Conservation (phyloP, 1,139 yeast species). For the Eremothecium sinecaudum region DNA sequence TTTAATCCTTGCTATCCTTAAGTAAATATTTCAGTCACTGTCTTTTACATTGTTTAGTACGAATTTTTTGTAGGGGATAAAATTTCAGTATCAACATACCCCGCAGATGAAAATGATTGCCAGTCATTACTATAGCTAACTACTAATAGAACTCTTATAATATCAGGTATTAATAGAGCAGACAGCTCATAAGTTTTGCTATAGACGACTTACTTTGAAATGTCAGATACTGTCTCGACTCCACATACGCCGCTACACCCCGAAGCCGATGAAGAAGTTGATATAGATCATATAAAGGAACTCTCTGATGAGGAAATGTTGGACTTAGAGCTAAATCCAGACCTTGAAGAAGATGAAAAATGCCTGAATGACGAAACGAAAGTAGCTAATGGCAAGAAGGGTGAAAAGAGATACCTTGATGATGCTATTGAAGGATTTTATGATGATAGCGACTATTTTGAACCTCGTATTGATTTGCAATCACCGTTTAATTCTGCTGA, state of each 20-base stretch:
- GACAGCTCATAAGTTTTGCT: no score
- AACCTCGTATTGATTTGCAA: constrained; percentile 24
- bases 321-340: constrained; percentile 29
- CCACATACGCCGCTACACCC: constrained; percentile 45
- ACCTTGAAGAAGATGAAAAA: constrained; percentile 24
- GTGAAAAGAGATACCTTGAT: constrained; percentile 8
- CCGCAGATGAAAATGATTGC: no score
- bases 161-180: no score
- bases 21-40: no score
- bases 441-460: constrained; percentile 27
- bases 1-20: no score
- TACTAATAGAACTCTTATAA: no score
- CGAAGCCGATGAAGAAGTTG: constrained; percentile 38
- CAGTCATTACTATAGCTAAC: no score
- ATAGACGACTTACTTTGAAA: background rate
- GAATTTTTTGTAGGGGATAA: no score
- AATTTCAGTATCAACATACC: no score
- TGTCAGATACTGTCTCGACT: constrained; percentile 11
- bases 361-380: constrained; percentile 19
- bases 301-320: constrained; percentile 26
- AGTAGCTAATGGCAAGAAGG: constrained; percentile 12
- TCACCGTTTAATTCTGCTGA: constrained; percentile 27
- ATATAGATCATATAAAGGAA: constrained; percentile 25
- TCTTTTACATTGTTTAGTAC: no score
- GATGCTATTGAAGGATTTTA: constrained; percentile 13